These are phyloP conservation scores for Trichoderma atrobrunneum DNA, from an alignment of 2,329 filamentous ascomycete genomes.

Conservation along the genomic window DNA sequence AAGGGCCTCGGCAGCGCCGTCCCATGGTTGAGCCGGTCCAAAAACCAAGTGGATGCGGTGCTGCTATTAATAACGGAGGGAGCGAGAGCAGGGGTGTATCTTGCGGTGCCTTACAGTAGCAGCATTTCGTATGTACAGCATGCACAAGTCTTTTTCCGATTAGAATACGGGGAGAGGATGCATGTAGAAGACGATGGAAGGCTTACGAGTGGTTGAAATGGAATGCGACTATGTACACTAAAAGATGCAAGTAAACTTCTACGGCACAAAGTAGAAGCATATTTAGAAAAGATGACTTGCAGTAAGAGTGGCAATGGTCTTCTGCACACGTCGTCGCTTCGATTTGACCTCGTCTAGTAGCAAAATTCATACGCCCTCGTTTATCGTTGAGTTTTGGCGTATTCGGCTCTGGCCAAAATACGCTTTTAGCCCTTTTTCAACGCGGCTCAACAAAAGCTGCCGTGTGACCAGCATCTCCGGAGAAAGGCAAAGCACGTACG, in stretches of 20 bases:
- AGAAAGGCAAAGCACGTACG: not conserved
- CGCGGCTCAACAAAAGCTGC: not conserved
- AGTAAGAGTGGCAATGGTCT: not conserved
- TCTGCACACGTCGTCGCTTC: not conserved
- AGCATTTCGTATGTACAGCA: not conserved
- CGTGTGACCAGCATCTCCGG: not conserved
- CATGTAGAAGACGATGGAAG: not conserved
- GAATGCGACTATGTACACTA: not conserved
- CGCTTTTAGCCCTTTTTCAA: not conserved
- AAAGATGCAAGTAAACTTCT: not conserved
- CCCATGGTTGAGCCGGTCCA: not conserved
- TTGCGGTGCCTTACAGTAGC: not conserved
- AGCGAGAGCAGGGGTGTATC: not conserved
- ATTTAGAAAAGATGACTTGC: not conserved
- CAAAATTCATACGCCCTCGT: not conserved
- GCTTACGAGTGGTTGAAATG: not conserved
- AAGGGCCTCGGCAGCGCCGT: constrained; percentile 5
- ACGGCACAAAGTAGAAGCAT: not conserved
- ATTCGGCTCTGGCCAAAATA: not conserved
- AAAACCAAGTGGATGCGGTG: not conserved
- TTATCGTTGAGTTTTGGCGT: not conserved
- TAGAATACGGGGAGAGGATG: not conserved
- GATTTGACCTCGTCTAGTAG: not conserved
- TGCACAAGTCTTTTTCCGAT: not conserved
- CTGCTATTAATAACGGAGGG: constrained; percentile 15